Evolutionary conservation across 2,329 filamentous ascomycete genomes (phyloP), one percentile per base, ranked within the genome.

Genomic region (Chaetomiaceae sp.): DNA sequence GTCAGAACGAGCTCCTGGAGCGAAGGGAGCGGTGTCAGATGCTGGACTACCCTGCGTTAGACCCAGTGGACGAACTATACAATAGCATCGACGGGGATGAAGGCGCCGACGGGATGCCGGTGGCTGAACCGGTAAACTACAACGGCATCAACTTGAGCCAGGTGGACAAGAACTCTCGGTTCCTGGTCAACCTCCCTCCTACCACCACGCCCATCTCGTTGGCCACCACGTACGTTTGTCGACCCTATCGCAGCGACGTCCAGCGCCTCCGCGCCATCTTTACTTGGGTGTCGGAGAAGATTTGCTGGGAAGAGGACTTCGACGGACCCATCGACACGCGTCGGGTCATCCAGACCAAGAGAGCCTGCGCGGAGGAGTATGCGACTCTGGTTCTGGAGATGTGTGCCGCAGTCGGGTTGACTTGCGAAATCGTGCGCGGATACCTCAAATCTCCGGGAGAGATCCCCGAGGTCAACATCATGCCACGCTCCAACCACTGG

Each of bases 101-200:
- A 69, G 87, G 85, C 7, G 83, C 85, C 3, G 86, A 97, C 64
- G 92, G 91, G 1, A 77, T 86, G 57, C 86, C 91, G 0, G 85
- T 99, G n/a, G 74, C 75, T 9, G 84, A 95, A 44, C 85, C 91
- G 2, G 87, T 84, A 13, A 87, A 96, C 67, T 96, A 93, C 64
- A 80, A 82, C 42, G 73, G 77, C 7, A 83, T 90, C 44, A 96
- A 92, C 66, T 75, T 97, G 38, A 82, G 78, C 51, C 81, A 96
- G 51, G 93, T 99, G 1, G 93, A 99, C 73, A 99, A 99, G 70
- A 96, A 91, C 64, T 87, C 91, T 5, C 84, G 93, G 1, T 99
- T 97, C 67, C 79, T 97, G 56, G 87, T 82, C 63, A 89, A 81
- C 59, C 75, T 96, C 14, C 90, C 92, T 1, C 83, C 88, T 0